phyloP scores from a whole-genome alignment of 768 basidiomycete genomes.

The Russula virescens region DNA sequence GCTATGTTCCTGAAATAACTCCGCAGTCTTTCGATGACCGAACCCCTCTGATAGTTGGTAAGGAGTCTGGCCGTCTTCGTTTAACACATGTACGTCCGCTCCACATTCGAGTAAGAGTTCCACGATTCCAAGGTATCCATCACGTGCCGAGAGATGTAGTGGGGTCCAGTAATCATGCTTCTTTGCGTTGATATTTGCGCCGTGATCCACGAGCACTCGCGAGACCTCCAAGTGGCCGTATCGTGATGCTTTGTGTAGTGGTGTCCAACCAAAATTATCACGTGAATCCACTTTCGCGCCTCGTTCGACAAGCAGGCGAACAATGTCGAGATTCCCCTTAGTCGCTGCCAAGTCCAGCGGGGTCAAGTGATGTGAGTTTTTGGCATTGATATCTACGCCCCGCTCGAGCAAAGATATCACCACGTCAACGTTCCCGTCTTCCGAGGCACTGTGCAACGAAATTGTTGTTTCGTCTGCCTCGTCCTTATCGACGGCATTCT shows the following conservation, averaged over 20 bases:
- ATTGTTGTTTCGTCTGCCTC: no score
- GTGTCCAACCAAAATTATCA: background rate
- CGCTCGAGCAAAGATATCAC: background rate
- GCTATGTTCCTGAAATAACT: background rate
- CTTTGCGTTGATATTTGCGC: constrained; percentile 1
- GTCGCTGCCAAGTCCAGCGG: background rate
- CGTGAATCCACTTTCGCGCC: constrained; percentile 7
- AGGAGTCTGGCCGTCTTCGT: background rate
- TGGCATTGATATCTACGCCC: background rate
- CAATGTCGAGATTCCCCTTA: background rate
- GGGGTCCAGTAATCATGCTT: background rate
- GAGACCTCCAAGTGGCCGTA: background rate
- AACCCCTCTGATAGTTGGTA: background rate
- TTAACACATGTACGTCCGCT: background rate
- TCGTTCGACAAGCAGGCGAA: background rate
- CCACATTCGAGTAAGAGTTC: background rate
- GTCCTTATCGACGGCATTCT: background rate
- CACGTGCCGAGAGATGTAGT: background rate
- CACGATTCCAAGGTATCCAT: background rate
- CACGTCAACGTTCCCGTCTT: background rate
- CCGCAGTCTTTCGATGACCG: no score
- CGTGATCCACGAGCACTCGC: background rate
- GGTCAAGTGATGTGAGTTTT: background rate
- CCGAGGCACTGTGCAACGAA: background rate
- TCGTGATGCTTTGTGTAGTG: background rate